Evolutionary conservation across 176 grass and related monocot genomes (phyloP), one percentile per base, ranked within the genome.

Genomic region (Phragmites australis): DNA sequence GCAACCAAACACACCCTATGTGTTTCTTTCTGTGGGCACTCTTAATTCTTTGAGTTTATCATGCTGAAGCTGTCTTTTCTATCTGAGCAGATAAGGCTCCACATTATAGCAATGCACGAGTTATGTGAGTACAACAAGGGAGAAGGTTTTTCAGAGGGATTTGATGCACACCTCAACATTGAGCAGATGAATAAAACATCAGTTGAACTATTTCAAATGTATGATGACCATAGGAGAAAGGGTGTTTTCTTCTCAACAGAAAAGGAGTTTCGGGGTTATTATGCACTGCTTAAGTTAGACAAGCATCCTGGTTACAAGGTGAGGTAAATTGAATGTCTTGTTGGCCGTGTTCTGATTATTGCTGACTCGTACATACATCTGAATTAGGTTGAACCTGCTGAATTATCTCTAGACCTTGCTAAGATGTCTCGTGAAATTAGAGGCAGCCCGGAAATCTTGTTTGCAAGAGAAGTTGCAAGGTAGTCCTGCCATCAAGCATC

Each of bases 101-200:
- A 98, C 69, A 93, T 98, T 37, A 69, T 98, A 79, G 95, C 92
- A 25, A 98, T 98, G 92, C 95, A 98, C 13, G 92, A 94, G 68
- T 74, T 98, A 65, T 98, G 90, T 58, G 95, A 98, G 60, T 94
- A 93, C 84, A 93, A 70, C 60, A 98, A 93, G 85, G 92, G 95
- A 73, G 90, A 98, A 76, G 95, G 95, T 19, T 98, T 98, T 84
- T 87, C 92, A 61, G 92, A 98, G 78, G 95, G 95, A 53, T 94
- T 98, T 87, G 95, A 98, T 91, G 92, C 90, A 50, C 95, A 98
- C 69, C 84, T 98, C 59, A 98, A 98, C 77, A 98, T 98, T 55
- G 95, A 98, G 74, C 95, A 98, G 69, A 98, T 98, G 95, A 98
- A 94, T 52, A 98, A 98, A 79, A 90, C 95, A 83, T 98, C 90